Conservation (phyloP, 306 rosid genomes). For the Arachis hypogaea region DNA sequence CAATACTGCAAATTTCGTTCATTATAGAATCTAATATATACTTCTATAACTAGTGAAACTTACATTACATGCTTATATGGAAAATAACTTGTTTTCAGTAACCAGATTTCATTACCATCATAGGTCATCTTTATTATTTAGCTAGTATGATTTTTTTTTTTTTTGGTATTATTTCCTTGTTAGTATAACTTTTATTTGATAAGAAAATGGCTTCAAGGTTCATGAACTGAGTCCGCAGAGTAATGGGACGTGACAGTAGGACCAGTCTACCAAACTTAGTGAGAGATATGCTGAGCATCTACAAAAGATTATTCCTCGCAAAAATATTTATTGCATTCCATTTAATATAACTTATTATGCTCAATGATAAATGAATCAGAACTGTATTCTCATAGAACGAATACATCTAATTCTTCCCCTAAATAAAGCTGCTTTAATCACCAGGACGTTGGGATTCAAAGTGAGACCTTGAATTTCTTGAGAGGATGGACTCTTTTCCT, state of each 20-base stretch:
- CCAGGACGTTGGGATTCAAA: not conserved
- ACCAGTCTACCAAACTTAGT: constrained; percentile 28
- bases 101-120: not conserved
- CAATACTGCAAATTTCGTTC: not conserved
- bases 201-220: constrained; percentile 3
- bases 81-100: not conserved
- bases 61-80: not conserved
- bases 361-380: too few species aligned
- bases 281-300: constrained; percentile 32
- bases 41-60: not conserved
- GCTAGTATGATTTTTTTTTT: not conserved
- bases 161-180: not conserved
- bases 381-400: too few species aligned
- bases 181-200: not conserved
- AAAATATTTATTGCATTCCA: too few species aligned
- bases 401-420: too few species aligned
- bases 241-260: constrained; percentile 29
- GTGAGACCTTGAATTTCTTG: too few species aligned
- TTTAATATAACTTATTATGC: too few species aligned
- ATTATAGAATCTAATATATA: not conserved
- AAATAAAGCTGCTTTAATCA: constrained; percentile 7
- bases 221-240: constrained; percentile 24
- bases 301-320: constrained; percentile 14
- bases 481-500: too few species aligned
- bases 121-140: not conserved